Percentiles rank a stretch among this genome's conserved stretches.
These are phyloP conservation scores for Niebla homalea DNA, from an alignment of 495 filamentous ascomycete species.

Conservation along the genomic window DNA sequence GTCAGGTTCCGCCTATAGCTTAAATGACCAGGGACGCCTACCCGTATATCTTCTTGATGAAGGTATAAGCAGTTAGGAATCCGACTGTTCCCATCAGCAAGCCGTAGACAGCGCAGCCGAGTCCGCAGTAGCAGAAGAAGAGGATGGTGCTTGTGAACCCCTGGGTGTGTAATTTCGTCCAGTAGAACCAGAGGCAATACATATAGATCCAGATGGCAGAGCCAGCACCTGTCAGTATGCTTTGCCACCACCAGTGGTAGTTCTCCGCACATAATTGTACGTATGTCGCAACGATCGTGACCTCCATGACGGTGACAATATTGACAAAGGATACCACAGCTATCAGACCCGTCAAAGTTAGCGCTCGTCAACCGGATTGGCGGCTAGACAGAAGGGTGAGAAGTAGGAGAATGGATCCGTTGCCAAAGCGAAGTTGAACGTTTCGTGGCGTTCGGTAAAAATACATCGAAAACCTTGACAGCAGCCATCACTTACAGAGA, in stretches of 20 bases:
- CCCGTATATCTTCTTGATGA: conserved; percentile 82
- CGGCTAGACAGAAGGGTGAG: too few relatives aligned
- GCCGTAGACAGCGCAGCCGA: conserved; percentile 77
- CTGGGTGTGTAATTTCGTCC: conserved; percentile 66
- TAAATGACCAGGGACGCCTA: conserved; percentile 26
- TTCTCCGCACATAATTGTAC: conserved; percentile 79
- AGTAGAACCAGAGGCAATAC: conserved; percentile 82
- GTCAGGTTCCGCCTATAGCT: neutral
- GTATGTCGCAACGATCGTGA: conserved; percentile 82
- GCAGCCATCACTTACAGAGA: conserved; percentile 30
- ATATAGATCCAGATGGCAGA: conserved; percentile 74
- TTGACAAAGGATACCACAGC: conserved; percentile 57
- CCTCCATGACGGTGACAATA: conserved; percentile 70
- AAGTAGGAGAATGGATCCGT: too few relatives aligned
- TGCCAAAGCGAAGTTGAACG: too few relatives aligned
- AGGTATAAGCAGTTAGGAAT: conserved; percentile 77
- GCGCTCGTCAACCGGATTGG: too few relatives aligned
- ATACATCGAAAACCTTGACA: too few relatives aligned
- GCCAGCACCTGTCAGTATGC: conserved; percentile 70
- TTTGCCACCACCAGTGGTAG: conserved; percentile 95
- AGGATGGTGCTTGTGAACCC: conserved; percentile 70
- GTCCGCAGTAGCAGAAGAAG: conserved; percentile 73
- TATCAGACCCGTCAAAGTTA: too few relatives aligned
- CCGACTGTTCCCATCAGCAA: conserved; percentile 78
- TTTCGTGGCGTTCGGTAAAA: too few relatives aligned